Percentiles rank a stretch among this genome's conserved stretches.
These are phyloP conservation scores for Candida taoyuanica DNA, from an alignment of 805 yeast species.

Conservation along the genomic window DNA sequence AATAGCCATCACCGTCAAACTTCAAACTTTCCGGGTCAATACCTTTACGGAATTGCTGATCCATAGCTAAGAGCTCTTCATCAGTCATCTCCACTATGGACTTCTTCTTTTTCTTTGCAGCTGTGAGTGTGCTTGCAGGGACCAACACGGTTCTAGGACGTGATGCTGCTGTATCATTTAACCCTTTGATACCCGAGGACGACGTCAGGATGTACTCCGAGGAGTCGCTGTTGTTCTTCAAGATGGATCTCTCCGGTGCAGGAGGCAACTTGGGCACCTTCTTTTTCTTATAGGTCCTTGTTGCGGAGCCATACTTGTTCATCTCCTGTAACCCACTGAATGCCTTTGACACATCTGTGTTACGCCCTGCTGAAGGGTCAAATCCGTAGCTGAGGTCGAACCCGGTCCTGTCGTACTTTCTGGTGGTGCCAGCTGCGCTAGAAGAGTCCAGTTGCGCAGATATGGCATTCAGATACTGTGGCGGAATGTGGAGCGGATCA, in stretches of 20 bases:
- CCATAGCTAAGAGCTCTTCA: slow-evolving; percentile 25
- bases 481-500: slow-evolving; percentile 25
- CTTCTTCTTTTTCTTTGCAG: slow-evolving; percentile 15
- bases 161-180: background rate
- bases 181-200: background rate
- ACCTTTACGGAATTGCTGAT: slow-evolving; percentile 22
- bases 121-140: slow-evolving; percentile 1
- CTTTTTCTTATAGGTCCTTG: slow-evolving; percentile 4
- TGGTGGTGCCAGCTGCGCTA: too few species aligned
- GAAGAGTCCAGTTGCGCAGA: too few species aligned
- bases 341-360: slow-evolving; percentile 17
- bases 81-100: slow-evolving; percentile 25
- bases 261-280: slow-evolving; percentile 25
- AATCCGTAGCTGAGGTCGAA: slow-evolving; percentile 24
- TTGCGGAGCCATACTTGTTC: background rate
- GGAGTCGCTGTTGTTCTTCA: slow-evolving; percentile 14
- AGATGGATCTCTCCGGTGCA: slow-evolving; percentile 23
- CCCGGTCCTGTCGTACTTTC: too few species aligned
- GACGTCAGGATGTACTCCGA: background rate
- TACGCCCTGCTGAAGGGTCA: slow-evolving; percentile 9
- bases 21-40: slow-evolving; percentile 18
- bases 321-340: slow-evolving; percentile 19
- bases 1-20: slow-evolving; percentile 24
- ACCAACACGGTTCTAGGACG: background rate
- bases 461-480: slow-evolving; percentile 19